A percentile compares a stretch with the other conserved stretches of the same genome.
phyloP scores from a whole-genome alignment of 805 yeast species.

The Sporopachydermia lactativora region DNA sequence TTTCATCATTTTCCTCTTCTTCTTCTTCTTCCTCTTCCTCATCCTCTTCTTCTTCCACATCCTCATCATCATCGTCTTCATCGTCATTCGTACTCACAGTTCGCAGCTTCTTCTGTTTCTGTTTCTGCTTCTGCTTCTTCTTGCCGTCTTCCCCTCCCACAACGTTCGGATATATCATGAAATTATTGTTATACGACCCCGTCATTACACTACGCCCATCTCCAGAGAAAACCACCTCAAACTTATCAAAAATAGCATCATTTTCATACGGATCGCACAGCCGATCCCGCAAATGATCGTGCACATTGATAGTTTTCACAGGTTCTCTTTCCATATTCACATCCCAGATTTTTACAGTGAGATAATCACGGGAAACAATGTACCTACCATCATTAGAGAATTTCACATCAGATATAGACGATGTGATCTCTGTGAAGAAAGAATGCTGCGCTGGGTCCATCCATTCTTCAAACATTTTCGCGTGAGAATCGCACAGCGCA shows the following conservation, averaged over 20 bases:
- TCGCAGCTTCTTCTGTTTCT: too few species aligned
- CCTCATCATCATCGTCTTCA: constrained; percentile 6
- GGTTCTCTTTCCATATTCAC: constrained; percentile 94
- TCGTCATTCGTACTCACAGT: constrained; percentile 5
- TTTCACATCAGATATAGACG: constrained; percentile 85
- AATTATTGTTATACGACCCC: constrained; percentile 93
- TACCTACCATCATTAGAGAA: constrained; percentile 87
- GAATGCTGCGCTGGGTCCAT: constrained; percentile 87
- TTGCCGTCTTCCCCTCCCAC: constrained; percentile 8
- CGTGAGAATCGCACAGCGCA: constrained; percentile 84
- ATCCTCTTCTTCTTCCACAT: constrained; percentile 15
- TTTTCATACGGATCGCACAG: constrained; percentile 96
- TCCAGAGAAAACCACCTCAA: constrained; percentile 91
- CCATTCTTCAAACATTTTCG: constrained; percentile 78
- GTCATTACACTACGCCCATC: constrained; percentile 89
- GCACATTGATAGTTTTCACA: constrained; percentile 84
- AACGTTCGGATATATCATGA: constrained; percentile 90
- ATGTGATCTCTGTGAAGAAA: constrained; percentile 93
- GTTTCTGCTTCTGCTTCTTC: too few species aligned
- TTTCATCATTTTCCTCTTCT: constrained; percentile 17
- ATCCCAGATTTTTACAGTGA: constrained; percentile 98
- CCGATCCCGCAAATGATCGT: constrained; percentile 85
- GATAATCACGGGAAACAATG: constrained; percentile 92
- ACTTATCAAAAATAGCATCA: constrained; percentile 96
- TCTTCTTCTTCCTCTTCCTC: constrained; percentile 6